Evolutionary conservation across 106 monocot species (phyloP), one percentile per base, ranked within the genome.

Genomic region (Apostasia ramifera): DNA sequence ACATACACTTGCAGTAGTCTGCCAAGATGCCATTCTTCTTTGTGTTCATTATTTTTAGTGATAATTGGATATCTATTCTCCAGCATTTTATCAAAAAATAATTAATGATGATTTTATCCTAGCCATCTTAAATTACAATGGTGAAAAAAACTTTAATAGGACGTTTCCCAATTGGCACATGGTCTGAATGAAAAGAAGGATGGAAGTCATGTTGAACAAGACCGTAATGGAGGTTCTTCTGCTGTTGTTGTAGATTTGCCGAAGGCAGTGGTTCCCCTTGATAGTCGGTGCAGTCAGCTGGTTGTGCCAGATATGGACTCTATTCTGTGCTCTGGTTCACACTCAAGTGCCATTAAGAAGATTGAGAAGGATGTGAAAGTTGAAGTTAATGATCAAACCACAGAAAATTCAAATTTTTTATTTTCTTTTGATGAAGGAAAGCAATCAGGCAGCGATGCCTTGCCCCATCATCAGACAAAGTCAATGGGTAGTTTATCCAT

Each of bases 121-220:
- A n/a, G 10, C 13, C n/a, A 10, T 1, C 56, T 56, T 26, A 47
- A 65, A 65, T 48, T 47, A 7, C 48, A 6, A 26, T 45, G 44
- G 45, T 50, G 3, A 1, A 49, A 45, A 64, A 59, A n/a, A 65
- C 68, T 68, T 45, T 66, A 6, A 46, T 68, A 86, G 83, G 79
- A 73, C 73, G 52, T 62, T 51, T 40, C 7, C 6, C 55, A 46
- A 53, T 55, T 44, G 67, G 56, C 50, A 57, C 57, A 66, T 79
- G 71, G 54, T 44, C 68, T 74, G 57, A 84, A 75, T 59, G 73
- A 80, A 70, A 41, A 68, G 63, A 82, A 84, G 68, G 75, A 78
- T 77, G 81, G 73, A 45, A 66, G 46, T 53, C 47, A 70, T 59
- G 53, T 63, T 67, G 39, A 76, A 44, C 68, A 1, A 43, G 71